Evolutionary conservation across 345 rosid genomes (phyloP), one percentile per base, ranked within the genome.

Genomic region (Stellera chamaejasme): DNA sequence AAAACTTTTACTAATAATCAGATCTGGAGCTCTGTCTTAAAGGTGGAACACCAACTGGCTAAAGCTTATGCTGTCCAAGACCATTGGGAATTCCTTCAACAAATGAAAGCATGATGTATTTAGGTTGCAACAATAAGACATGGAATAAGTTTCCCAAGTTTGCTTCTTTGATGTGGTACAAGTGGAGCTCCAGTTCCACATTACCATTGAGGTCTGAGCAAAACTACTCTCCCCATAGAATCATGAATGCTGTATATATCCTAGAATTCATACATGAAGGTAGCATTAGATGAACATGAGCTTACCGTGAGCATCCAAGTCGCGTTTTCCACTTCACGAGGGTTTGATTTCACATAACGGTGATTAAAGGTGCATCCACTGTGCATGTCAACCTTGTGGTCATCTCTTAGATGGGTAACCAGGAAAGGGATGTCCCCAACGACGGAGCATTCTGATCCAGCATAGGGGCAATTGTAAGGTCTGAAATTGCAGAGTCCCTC

Each of bases 381-480:
- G 63, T 82, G 89, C 89, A 85, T 85, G 72, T 85, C 93, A 53
- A 85, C 93, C 71, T 85, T 85, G 69, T 85, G 93, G 51, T 82
- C 89, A 61, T 85, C 93, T 69, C 82, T 85, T 49, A 85, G 75
- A 79, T 85, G 94, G 2, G 82, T 67, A 41, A 85, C 85, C 65
- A 85, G 72, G 69, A 73, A 80, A 63, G 94, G 83, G 54, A 82
- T 80, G 48, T 85, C 90, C 13, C 94, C 94, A 19, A 72, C 79
- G 49, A 63, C 65, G 25, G 75, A 62, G 60, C 94, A 85, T 16
- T 85, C 94, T 1, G 94, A 85, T 32, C 90, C 94, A 44, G 94
- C 94, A 39, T 85, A 85, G 2, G 94, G 94, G 63, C 94, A 85
- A 52, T 56, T 71, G 66, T 85, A 85, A 27, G 94, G 94, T 68